phyloP scores from a whole-genome alignment of 2,329 filamentous ascomycete genomes.

The Talaromyces sp. region DNA sequence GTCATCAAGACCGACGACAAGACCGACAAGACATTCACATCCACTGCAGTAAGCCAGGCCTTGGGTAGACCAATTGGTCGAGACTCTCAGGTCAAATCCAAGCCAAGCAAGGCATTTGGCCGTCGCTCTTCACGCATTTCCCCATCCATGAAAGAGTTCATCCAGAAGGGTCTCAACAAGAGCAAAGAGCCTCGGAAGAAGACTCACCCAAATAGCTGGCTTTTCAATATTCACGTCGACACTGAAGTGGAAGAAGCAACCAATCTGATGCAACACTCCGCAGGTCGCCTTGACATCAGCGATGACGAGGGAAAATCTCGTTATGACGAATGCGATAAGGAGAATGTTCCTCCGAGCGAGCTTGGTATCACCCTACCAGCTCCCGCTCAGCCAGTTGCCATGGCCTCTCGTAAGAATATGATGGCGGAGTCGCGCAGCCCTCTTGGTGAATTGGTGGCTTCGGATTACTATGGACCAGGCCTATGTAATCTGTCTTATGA shows the following conservation, averaged over 20 bases:
- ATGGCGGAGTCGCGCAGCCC: slow-evolving; percentile 63
- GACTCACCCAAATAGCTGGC: slow-evolving; percentile 59
- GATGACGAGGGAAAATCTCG: slow-evolving; percentile 62
- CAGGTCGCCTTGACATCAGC: slow-evolving; percentile 80
- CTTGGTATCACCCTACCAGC: slow-evolving; percentile 59
- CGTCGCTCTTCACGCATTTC: slow-evolving; percentile 63
- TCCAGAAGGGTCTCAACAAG: slow-evolving; percentile 44
- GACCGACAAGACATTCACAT: slow-evolving; percentile 28
- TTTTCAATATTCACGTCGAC: slow-evolving; percentile 93
- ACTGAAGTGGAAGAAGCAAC: slow-evolving; percentile 85
- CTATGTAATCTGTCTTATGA: slow-evolving; percentile 62
- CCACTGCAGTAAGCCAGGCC: slow-evolving; percentile 48
- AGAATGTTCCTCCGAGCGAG: slow-evolving; percentile 76
- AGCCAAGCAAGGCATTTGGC: slow-evolving; percentile 57
- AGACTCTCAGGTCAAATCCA: slow-evolving; percentile 70
- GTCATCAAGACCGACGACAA: slow-evolving; percentile 15
- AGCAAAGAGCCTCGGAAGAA: slow-evolving; percentile 24
- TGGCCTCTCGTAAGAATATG: slow-evolving; percentile 43
- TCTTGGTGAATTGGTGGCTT: slow-evolving; percentile 63
- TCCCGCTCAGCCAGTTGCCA: slow-evolving; percentile 23
- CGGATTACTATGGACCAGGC: slow-evolving; percentile 65
- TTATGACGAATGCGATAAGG: slow-evolving; percentile 71
- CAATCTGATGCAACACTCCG: slow-evolving; percentile 88
- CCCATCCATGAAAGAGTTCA: slow-evolving; percentile 18
- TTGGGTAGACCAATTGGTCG: slow-evolving; percentile 71